Base-by-base conservation (phyloP, 2,329 filamentous ascomycete genomes). In the Zymoseptoria crescenta region DNA sequence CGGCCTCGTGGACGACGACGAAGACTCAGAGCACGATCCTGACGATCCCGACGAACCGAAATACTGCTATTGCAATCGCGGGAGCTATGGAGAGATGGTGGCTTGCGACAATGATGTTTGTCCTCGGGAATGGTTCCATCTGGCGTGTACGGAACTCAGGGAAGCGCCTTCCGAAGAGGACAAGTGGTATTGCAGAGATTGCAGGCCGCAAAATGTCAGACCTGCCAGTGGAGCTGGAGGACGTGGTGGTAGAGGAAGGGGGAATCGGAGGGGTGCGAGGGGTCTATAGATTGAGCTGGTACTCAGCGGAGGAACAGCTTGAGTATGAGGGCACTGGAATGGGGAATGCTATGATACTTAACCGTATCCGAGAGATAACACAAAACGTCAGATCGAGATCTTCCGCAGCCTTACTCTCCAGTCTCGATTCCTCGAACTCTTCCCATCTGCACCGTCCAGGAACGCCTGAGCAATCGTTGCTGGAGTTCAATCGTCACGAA, bases 81-180 rank as follows among this genome's bases (percentile, higher is more conserved):
- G 86, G 45, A 83, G 80, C 63, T 86, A 85, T 68, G 84, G 84
- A 19, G 82, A 85, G 67, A 87, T 87, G 84, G 81, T 87, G 49
- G 84, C 83, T 10, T 87, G 84, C 67, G 84, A 87, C 70, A 86
- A 87, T 68, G 82, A 84, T 45, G 76, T 79, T 58, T 87, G 84
- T 73, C 79, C 81, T 10, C 80, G 82, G 62, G 83, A 87, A 69
- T 87, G 84, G 84, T 87, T 87, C 72, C 84, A 87, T 75, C 79
- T 85, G 71, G 81, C 79, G 49, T 87, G 84, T 66, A 83, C 86
- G 55, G 81, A 83, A 20, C 74, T 87, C 67, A 82, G 79, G 50
- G 80, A 81, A 65, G 81, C 84, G 64, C 84, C 84, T 0, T 76
- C 77, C 53, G 80, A 81, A 60, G 81, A 79, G 28, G 71, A 74